Conservation (phyloP, 495 filamentous ascomycete genomes). For the Usnea hakonensis region DNA sequence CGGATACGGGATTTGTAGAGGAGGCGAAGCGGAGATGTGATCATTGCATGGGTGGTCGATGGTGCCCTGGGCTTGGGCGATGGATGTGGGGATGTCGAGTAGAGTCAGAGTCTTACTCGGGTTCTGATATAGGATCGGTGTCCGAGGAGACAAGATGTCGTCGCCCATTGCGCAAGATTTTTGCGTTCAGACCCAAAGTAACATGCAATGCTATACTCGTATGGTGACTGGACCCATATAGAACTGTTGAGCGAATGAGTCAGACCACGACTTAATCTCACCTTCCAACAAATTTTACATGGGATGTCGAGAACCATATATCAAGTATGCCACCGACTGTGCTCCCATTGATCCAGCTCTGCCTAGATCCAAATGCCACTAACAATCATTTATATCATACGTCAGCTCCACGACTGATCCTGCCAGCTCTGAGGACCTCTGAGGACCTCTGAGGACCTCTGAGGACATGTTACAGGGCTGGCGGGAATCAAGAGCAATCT, state of each 20-base stretch:
- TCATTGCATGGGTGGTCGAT: constrained; percentile 9
- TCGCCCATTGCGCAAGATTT: neutral
- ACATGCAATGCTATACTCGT: neutral
- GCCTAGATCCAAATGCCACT: no score
- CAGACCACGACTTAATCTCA: neutral
- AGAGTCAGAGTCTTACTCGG: constrained; percentile 38
- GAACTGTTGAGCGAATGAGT: neutral
- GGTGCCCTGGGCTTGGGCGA: constrained; percentile 28
- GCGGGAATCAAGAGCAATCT: no score
- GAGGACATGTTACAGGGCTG: no score
- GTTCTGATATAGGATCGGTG: constrained; percentile 47
- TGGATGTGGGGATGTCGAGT: constrained; percentile 59
- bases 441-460: no score
- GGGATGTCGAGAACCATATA: no score
- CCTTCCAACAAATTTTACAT: neutral
- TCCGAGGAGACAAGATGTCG: neutral
- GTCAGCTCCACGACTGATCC: neutral
- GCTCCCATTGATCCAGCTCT: no score
- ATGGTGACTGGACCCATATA: neutral
- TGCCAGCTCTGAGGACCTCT: neutral
- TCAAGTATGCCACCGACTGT: no score
- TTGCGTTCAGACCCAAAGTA: no score
- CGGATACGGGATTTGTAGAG: constrained; percentile 32
- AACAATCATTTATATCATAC: no score
- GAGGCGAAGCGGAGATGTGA: constrained; percentile 29